Conservation (phyloP, 75 land plant genomes). For the Pinus tabuliformis region DNA sequence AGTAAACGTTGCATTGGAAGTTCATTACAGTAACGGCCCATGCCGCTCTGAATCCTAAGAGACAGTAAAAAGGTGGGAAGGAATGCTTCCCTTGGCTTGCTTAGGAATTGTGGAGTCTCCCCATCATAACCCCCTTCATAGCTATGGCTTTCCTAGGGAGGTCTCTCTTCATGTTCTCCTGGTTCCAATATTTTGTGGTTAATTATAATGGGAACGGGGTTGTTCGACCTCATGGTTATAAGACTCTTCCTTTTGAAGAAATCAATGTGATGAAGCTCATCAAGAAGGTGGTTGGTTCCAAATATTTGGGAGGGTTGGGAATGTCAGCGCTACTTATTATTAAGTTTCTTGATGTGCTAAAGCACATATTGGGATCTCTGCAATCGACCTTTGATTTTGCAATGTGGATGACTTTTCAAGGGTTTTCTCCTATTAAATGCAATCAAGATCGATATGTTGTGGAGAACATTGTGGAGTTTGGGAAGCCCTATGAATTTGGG, state of each 20-base stretch:
- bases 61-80: not conserved
- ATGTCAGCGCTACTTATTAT: conserved; percentile 63
- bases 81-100: too few relatives aligned
- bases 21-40: too few relatives aligned
- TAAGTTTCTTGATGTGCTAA: conserved; percentile 80
- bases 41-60: conserved; percentile 12
- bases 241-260: conserved; percentile 56
- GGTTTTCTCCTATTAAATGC: conserved; percentile 92
- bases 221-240: conserved; percentile 61
- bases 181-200: too few relatives aligned
- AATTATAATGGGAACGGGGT: conserved; percentile 47
- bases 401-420: conserved; percentile 63
- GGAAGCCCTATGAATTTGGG: too few relatives aligned
- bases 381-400: conserved; percentile 74
- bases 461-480: too few relatives aligned
- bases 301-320: conserved; percentile 40
- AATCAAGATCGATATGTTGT: conserved; percentile 17
- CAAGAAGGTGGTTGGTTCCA: conserved; percentile 47
- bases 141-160: too few relatives aligned
- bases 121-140: too few relatives aligned
- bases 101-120: too few relatives aligned
- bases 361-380: conserved; percentile 59
- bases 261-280: conserved; percentile 77
- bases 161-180: too few relatives aligned
- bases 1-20: too few relatives aligned